Evolutionary conservation across 495 filamentous ascomycete genomes (phyloP), one percentile per base, ranked within the genome.

Genomic region (Cenococcum geophilum): DNA sequence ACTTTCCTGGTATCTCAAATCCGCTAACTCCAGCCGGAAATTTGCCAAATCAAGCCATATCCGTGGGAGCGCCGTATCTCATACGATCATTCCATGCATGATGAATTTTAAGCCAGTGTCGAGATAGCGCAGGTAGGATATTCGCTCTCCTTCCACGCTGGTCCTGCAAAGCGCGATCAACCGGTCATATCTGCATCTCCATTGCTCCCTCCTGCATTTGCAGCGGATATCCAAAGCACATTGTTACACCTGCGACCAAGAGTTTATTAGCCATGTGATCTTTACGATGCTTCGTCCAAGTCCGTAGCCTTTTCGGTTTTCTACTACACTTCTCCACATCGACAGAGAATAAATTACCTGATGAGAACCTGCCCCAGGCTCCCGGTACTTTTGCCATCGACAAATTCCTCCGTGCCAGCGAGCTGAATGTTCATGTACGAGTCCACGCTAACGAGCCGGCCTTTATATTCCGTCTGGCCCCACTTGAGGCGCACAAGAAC

Each of bases 401-500:
- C 86, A 76, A 82, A 96, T 71, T 97, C 95, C 76, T 95, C 89
- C 52, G 93, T 90, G 68, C 86, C 83, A 68, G 82, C 82, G 55
- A 98, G 82, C 75, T 97, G 89, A 63, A 98, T 84, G 77, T 98
- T 98, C 92, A 98, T 96, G 82, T 97, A 98, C 68, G 87, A 91
- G 78, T 98, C 93, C 66, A 96, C 88, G 76, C 82, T 88, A 67
- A 97, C 89, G 57, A 98, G 83, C 48, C 81, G 83, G 66, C 93
- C 93, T 72, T 89, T 90, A 82, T 97, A 98, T 76, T 97, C 95
- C 35, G 90, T 93, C 71, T 96, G 85, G 66, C 90, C 91, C 93
- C 93, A 98, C 80, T 98, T 98, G 32, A 98, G 83, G 66, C 91
- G 89, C 47, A 98, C 86, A 57, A 92, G 79, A 70, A 98, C 82